Conservation (phyloP, 495 filamentous ascomycete genomes). For the Penicillium canariense region DNA sequence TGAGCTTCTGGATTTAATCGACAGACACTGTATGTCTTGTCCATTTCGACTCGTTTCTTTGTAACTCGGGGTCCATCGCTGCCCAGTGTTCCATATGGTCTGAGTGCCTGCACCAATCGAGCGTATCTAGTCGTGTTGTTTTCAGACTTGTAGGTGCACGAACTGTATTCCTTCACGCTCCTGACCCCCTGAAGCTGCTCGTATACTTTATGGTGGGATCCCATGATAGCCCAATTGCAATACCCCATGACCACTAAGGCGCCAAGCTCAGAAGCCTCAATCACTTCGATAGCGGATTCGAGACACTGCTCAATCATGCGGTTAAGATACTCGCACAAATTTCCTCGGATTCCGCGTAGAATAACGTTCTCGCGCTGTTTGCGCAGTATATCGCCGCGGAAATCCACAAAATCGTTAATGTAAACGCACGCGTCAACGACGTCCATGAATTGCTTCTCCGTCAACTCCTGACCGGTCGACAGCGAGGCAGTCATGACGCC, state of each 20-base stretch:
- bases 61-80: conserved; percentile 1
- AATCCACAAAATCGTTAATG: conserved; percentile 22
- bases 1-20: conserved; percentile 6
- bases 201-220: conserved; percentile 26
- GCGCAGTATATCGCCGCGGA: conserved; percentile 22
- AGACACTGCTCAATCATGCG: conserved; percentile 11
- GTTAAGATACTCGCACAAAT: conserved; percentile 18
- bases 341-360: conserved; percentile 17
- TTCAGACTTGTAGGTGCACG: conserved; percentile 10
- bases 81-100: conserved; percentile 19
- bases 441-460: background rate
- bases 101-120: conserved; percentile 13
- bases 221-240: conserved; percentile 27
- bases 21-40: conserved; percentile 13
- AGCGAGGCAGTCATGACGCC: conserved; percentile 15
- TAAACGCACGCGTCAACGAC: conserved; percentile 11
- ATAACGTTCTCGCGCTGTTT: conserved; percentile 23
- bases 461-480: conserved; percentile 12
- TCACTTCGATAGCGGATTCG: background rate
- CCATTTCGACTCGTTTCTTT: conserved; percentile 18
- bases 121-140: conserved; percentile 7
- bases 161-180: background rate
- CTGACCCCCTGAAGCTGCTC: conserved; percentile 12
- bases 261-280: conserved; percentile 2
- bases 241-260: conserved; percentile 20